Evolutionary conservation across 345 rosid genomes (phyloP), one percentile per base, ranked within the genome.

Genomic region (Moringa oleifera): DNA sequence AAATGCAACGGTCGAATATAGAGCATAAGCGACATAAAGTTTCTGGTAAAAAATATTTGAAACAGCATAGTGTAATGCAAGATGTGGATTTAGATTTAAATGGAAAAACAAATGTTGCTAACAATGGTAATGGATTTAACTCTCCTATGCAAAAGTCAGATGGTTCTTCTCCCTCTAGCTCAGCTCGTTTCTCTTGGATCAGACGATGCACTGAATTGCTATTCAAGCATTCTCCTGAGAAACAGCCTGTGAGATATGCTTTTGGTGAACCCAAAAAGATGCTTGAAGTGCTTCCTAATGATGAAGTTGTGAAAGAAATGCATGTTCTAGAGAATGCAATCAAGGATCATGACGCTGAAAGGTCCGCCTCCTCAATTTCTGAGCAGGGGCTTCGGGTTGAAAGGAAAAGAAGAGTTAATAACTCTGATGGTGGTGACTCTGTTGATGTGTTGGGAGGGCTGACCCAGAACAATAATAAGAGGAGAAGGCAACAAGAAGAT

Each of bases 121-220:
- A 62, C 60, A 73, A 71, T 68, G 76, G 73, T 51, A 61, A 70
- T 78, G 82, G 79, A 61, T 68, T 68, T 59, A 72, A 63, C 68
- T 73, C 85, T 54, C 67, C 81, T n/a, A 20, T 62, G 59, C 77
- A 61, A 68, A 76, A 75, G 61, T 41, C 55, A 20, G 62, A 59
- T 53, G 64, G 74, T 64, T 64, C 67, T 61, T 73, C 79, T 18
- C 69, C 83, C 58, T 67, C 80, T 21, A 67, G 75, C 58, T 55
- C 81, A 65, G 80, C 85, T 72, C 91, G 78, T 66, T 71, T 81
- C 69, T 82, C 96, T 36, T 94, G 99, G 99, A 68, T 94, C 55
- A 90, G 78, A 66, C 83, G 80, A 16, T 88, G 76, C 69, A 68
- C 86, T 4, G 86, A 85, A 51, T 70, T 80, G 66, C 71, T 94